These are phyloP conservation scores for Hortaea werneckii DNA, from an alignment of 2,329 filamentous ascomycete species.

Conservation along the genomic window DNA sequence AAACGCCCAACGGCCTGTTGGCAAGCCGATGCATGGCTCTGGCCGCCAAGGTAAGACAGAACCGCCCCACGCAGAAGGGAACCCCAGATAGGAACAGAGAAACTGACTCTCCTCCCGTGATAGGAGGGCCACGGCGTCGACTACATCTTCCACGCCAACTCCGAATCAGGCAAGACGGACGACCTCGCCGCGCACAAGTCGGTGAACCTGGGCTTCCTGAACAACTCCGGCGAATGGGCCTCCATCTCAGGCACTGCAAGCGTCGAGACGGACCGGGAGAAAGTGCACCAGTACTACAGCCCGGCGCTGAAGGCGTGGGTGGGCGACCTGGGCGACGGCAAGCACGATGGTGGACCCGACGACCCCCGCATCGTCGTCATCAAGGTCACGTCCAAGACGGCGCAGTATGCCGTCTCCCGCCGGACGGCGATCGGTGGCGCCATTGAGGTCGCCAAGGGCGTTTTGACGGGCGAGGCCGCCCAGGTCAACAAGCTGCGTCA, in stretches of 20 bases:
- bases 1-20: slow-evolving; percentile 54
- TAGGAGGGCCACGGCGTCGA: slow-evolving; percentile 71
- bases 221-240: slow-evolving; percentile 67
- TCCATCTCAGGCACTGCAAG: slow-evolving; percentile 66
- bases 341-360: slow-evolving; percentile 69
- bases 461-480: slow-evolving; percentile 61
- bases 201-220: slow-evolving; percentile 72
- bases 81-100: no score
- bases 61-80: no score
- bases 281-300: slow-evolving; percentile 67
- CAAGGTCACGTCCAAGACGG: slow-evolving; percentile 60
- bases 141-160: slow-evolving; percentile 85
- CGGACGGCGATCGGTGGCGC: slow-evolving; percentile 38
- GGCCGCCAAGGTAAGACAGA: slow-evolving; percentile 55
- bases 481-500: slow-evolving; percentile 68
- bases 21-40: slow-evolving; percentile 81
- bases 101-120: no score
- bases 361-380: slow-evolving; percentile 79
- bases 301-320: slow-evolving; percentile 71
- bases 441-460: slow-evolving; percentile 65
- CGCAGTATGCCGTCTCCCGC: slow-evolving; percentile 56
- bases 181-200: slow-evolving; percentile 63
- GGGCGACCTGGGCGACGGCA: slow-evolving; percentile 73
- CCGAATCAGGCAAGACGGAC: slow-evolving; percentile 77
- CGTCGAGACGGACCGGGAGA: slow-evolving; percentile 57